A percentile compares a stretch with the other conserved stretches of the same genome.
These are phyloP conservation scores for Pseudisothecium myosuroides DNA, from an alignment of 225 moss, liverwort and hornwort genomes.

Conservation along the genomic window DNA sequence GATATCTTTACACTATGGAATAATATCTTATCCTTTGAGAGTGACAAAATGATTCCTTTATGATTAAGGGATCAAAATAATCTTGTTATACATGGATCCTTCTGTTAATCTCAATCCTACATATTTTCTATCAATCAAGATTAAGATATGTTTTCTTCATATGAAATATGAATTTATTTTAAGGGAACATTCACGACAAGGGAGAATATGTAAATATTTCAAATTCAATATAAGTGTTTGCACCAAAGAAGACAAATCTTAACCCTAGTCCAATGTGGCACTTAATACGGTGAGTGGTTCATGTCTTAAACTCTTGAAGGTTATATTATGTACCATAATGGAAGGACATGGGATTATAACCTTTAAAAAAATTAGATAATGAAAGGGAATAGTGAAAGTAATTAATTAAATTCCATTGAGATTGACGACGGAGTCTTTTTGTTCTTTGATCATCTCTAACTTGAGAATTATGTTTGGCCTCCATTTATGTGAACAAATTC, in stretches of 20 bases:
- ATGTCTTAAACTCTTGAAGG: background rate
- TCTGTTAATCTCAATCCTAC: background rate
- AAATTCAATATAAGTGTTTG: background rate
- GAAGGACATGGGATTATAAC: background rate
- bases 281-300: too few species aligned
- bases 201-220: background rate
- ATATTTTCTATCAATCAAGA: background rate
- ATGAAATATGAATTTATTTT: background rate
- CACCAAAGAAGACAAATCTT: background rate
- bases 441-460: background rate
- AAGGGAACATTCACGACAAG: background rate
- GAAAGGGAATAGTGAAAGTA: background rate
- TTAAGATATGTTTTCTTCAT: background rate
- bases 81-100: background rate
- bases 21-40: background rate
- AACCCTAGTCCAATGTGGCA: background rate
- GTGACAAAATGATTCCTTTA: background rate
- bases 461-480: background rate
- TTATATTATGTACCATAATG: background rate
- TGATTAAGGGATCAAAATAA: background rate
- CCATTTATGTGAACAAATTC: background rate
- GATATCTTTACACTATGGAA: background rate
- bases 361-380: background rate
- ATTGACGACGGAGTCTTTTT: background rate
- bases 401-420: background rate